Evolutionary conservation across 441 rosid genomes (phyloP).

Genomic region (Brassica hybrid): DNA sequence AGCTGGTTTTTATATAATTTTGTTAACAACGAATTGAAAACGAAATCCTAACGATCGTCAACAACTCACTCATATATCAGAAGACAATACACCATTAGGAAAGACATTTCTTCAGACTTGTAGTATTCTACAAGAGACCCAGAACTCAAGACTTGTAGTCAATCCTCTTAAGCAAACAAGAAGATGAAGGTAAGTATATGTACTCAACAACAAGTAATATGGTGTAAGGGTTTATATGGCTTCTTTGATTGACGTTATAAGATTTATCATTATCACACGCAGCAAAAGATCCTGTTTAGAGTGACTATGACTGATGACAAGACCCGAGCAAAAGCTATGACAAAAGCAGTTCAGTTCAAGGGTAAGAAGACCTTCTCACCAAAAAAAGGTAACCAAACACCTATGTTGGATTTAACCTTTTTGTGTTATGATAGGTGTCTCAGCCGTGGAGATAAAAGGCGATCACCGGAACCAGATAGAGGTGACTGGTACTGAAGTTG

Average conservation of each 20-base stretch:
- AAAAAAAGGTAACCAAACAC: too few relatives aligned
- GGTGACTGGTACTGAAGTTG: conserved; percentile 55
- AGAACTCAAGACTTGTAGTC: not conserved
- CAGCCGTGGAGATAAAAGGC: conserved; percentile 49
- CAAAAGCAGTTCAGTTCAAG: conserved; percentile 35
- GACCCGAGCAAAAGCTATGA: conserved; percentile 41
- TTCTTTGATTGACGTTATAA: conserved; percentile 17
- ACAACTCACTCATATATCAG: conserved; percentile 14
- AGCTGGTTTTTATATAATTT: conserved; percentile 23
- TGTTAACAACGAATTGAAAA: conserved; percentile 31
- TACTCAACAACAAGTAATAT: not conserved
- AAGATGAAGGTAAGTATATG: conserved; percentile 35
- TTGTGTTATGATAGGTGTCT: conserved; percentile 53
- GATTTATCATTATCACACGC: conserved; percentile 15
- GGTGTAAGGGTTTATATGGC: not conserved
- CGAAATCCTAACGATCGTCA: conserved; percentile 28
- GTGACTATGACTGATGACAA: conserved; percentile 39
- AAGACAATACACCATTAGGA: not conserved
- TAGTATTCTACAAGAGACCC: conserved; percentile 13
- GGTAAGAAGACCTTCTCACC: conserved; percentile 24
- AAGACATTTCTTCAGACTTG: conserved; percentile 13
- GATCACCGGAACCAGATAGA: conserved; percentile 57
- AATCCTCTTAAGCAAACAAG: conserved; percentile 16
- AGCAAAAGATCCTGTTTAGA: conserved; percentile 45
- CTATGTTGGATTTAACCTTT: not conserved